Base-by-base conservation (phyloP, 2,329 filamentous ascomycete genomes). In the Aspergillus viridinutans region DNA sequence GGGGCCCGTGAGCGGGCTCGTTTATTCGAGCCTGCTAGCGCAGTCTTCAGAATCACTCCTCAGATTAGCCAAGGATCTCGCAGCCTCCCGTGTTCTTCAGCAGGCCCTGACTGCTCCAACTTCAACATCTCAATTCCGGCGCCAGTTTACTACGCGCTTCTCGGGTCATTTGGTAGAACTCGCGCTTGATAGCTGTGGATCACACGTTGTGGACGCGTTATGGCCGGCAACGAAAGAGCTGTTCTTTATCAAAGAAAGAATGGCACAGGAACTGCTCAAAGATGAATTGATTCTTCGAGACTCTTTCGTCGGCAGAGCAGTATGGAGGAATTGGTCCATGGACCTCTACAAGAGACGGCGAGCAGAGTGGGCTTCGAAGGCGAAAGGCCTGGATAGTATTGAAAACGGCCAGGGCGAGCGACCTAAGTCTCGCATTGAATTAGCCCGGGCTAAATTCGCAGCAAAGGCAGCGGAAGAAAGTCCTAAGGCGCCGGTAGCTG, bases 291-390 rank as follows among this genome's bases (percentile, higher is more conserved):
- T 74, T 0, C 71, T 90, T 20, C 80, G 87, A n/a, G 85, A 89
- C 56, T 86, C 83, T 1, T 83, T 81, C 38, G 80, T 85, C 23
- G 88, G 88, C 1, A 77, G 87, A 35, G 85, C 84, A 3, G 86
- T 90, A 10, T 90, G 87, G 86, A 80, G 85, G 61, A 90, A 90
- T 67, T 90, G 88, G 87, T 82, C 80, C 38, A 87, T 90, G 83
- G 88, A 90, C 71, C 72, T 88, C 5, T 90, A 87, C 72, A 87
- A 86, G 67, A 78, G 85, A 28, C 76, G 81, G 53, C 76, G 84
- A 43, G 78, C 76, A 5, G 85, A 89, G 55, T 90, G 88, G 88
- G 78, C 86, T 56, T 78, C 77, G 56, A 80, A 84, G 62, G 83
- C 82, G 10, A 86, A 85, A 50, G 83, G 82, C 35, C 58, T 76